A percentile compares a stretch with the other conserved stretches of the same genome.
These are phyloP conservation scores for Globisporangium perplexum DNA, from an alignment of 352 stramenopile genomes.

Conservation along the genomic window DNA sequence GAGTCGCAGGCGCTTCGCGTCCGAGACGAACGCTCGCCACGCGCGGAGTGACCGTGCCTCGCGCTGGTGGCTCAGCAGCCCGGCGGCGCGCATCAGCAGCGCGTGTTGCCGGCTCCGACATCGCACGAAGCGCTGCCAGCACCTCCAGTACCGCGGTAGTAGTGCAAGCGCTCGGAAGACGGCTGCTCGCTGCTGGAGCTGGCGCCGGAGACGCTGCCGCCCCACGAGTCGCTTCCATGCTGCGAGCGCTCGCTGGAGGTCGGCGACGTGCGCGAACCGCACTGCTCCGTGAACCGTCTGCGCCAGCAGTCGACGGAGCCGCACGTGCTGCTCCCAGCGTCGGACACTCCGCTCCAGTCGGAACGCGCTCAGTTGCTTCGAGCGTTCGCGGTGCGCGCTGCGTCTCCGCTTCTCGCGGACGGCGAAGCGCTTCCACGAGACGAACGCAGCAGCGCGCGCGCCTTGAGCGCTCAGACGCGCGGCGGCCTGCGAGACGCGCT, in stretches of 20 bases:
- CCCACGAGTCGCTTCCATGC: conserved; percentile 26
- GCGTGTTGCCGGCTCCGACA: conserved; percentile 9
- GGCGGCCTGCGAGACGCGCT: background rate
- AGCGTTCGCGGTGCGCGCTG: background rate
- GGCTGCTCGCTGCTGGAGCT: conserved; percentile 28
- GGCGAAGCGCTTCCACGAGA: conserved; percentile 7
- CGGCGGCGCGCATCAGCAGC: conserved; percentile 20
- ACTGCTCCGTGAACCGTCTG: conserved; percentile 13
- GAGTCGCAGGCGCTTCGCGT: conserved; percentile 8
- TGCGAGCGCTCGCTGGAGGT: conserved; percentile 15
- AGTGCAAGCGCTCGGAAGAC: conserved; percentile 39
- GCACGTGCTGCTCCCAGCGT: conserved; percentile 17
- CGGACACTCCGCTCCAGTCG: conserved; percentile 14
- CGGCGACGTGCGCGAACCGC: conserved; percentile 8
- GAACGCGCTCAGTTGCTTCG: conserved; percentile 6
- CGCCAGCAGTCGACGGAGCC: conserved; percentile 18
- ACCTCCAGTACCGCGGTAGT: conserved; percentile 24
- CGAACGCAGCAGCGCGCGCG: background rate
- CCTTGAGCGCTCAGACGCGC: conserved; percentile 2
- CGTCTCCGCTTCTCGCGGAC: background rate
- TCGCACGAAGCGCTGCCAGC: conserved; percentile 21
- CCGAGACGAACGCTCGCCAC: conserved; percentile 18
- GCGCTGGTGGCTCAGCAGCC: conserved; percentile 24
- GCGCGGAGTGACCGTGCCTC: conserved; percentile 27
- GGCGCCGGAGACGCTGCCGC: conserved; percentile 5